These are phyloP conservation scores for Melanopsichium pennsylvanicum DNA, from an alignment of 1,284 basidiomycete genomes.

Conservation along the genomic window DNA sequence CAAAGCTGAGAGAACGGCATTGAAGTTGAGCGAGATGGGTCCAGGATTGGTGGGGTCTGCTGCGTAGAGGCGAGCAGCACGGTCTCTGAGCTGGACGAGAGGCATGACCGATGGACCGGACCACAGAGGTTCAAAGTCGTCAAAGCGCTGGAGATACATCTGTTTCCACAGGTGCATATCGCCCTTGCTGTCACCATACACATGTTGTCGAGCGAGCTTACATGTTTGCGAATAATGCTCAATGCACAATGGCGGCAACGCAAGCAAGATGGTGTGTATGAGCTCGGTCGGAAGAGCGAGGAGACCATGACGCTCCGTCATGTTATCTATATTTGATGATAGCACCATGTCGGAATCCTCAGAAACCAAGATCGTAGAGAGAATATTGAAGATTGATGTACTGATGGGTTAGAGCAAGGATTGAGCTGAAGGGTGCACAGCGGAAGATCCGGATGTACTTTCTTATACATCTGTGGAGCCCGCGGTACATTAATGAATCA, in stretches of 20 bases:
- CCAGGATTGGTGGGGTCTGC: slow-evolving; percentile 11
- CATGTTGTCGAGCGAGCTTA: slow-evolving; percentile 32
- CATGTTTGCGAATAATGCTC: slow-evolving; percentile 43
- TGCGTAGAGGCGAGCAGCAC: slow-evolving; percentile 21
- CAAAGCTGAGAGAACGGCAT: slow-evolving; percentile 31
- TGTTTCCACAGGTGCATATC: slow-evolving; percentile 39
- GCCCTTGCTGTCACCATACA: slow-evolving; percentile 22
- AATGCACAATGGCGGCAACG: slow-evolving; percentile 30
- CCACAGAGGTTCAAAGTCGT: slow-evolving; percentile 17
- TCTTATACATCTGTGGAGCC: too few species aligned
- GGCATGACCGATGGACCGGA: slow-evolving; percentile 23
- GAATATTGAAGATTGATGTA: too few species aligned
- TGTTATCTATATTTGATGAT: background rate
- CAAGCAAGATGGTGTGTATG: slow-evolving; percentile 28
- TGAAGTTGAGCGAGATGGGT: slow-evolving; percentile 23
- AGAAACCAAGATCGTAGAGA: too few species aligned
- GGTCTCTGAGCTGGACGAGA: slow-evolving; percentile 38
- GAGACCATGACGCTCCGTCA: slow-evolving; percentile 5
- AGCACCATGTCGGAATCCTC: too few species aligned
- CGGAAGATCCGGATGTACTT: too few species aligned
- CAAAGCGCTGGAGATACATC: slow-evolving; percentile 35
- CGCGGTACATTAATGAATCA: too few species aligned
- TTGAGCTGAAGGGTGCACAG: too few species aligned
- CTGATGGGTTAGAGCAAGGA: too few species aligned
- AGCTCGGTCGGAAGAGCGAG: slow-evolving; percentile 36